Base-by-base conservation (phyloP, 768 basidiomycete genomes). In the Russula sp. region DNA sequence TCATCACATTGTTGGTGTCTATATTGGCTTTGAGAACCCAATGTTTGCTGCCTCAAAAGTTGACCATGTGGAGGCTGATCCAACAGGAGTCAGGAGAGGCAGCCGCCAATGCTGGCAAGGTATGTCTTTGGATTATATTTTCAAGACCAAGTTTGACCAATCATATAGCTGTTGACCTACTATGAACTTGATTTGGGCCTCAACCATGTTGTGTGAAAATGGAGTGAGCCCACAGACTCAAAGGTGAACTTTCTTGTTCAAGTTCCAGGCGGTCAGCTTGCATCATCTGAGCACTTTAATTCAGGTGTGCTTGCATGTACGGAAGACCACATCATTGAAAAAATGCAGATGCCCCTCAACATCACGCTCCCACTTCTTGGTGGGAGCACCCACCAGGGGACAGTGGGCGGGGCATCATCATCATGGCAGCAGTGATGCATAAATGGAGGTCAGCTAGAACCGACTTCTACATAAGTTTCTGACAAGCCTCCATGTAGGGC, bases 1-100 rank as follows among this genome's bases (percentile, higher is more conserved):
- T 63, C 94, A 97, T 69, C 86, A 95, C 67, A 94, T 98, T 64
- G 81, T 98, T 62, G 97, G 95, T 7, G 82, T 98, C 34, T 97
- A 99, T 70, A 94, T 98, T 62, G 97, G 97, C 52, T 99, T 98
- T 64, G 97, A 98, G 75, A 99, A 99, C 70, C 97, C 97, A 0
- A 84, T 95, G 74, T 98, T 89, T 74, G 97, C 97, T 4, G 95
- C 94, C 9, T 75, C 98, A 56, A 97, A 99, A 75, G 94, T 97
- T 32, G 95, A 98, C 71, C 98, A 98, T 75, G 80, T 88, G 1
- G 97, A 98, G 73, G 85, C 90, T 35, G 97, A 99, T 71, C 86
- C 94, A 44, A 90, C 94, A 14, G 97, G 97, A 10, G 89, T 96
- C 94, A 14, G 97, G 97, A 10, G 89, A 97, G 73, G 94, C 94